phyloP scores from a whole-genome alignment of 2,329 filamentous ascomycete species.

The Ophiostoma australiae region DNA sequence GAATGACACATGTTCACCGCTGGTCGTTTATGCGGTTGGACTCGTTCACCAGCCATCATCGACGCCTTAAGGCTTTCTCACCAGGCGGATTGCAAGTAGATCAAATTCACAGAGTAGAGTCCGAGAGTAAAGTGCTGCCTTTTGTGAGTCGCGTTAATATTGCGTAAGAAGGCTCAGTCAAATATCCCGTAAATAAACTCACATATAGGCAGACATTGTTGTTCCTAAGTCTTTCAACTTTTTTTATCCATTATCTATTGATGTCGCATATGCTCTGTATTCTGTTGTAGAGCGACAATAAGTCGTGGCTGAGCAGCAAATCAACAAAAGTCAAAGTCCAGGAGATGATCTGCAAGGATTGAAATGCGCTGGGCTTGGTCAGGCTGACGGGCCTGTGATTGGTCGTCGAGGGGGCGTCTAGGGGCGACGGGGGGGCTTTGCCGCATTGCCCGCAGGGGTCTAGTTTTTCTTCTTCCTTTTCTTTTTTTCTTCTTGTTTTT shows the following conservation, averaged over 20 bases:
- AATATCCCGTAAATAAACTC: background rate
- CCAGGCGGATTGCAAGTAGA: background rate
- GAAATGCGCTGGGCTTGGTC: conserved; percentile 8
- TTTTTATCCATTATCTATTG: no score
- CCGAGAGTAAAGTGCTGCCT: background rate
- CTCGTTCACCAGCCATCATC: background rate
- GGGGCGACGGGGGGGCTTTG: background rate
- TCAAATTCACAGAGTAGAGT: background rate
- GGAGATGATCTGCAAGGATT: background rate
- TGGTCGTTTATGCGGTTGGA: background rate
- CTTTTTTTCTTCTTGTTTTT: background rate
- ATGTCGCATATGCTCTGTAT: no score
- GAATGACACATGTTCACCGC: background rate
- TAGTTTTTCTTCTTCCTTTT: background rate
- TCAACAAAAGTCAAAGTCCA: background rate
- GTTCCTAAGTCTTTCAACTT: background rate
- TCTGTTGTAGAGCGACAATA: background rate
- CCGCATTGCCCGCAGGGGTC: background rate
- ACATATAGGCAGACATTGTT: background rate
- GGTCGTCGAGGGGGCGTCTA: background rate
- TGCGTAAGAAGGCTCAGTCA: conserved; percentile 5
- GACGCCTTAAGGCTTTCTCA: background rate
- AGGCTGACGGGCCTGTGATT: background rate
- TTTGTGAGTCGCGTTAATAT: background rate
- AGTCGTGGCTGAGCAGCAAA: conserved; percentile 1